Conservation (phyloP, 441 rosid genomes). For the Hypseocharis bilobata region DNA sequence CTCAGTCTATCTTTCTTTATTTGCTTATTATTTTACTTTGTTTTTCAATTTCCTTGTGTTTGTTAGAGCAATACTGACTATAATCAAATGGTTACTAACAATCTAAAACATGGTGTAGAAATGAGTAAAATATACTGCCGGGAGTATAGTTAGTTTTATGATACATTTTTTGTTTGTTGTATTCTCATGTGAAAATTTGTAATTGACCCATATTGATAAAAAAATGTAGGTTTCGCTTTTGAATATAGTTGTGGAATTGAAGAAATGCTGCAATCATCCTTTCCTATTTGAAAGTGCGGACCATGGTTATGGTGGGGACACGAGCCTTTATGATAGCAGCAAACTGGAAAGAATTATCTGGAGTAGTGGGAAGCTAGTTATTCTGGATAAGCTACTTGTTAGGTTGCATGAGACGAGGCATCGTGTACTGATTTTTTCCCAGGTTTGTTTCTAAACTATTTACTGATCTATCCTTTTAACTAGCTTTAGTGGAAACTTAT, state of each 20-base stretch:
- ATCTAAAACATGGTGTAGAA: background rate
- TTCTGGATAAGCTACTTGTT: conserved; percentile 90
- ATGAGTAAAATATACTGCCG: background rate
- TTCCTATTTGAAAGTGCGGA: conserved; percentile 99
- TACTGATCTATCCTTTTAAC: background rate
- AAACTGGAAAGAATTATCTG: conserved; percentile 83
- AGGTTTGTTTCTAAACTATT: conserved; percentile 46
- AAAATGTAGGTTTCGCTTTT: conserved; percentile 81
- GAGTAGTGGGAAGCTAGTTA: conserved; percentile 97
- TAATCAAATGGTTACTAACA: background rate
- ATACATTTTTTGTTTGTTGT: background rate
- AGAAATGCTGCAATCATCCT: conserved; percentile 99
- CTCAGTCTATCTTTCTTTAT: background rate
- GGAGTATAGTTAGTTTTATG: background rate
- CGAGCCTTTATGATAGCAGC: conserved; percentile 49
- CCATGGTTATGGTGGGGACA: conserved; percentile 95
- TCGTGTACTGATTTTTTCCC: conserved; percentile 92
- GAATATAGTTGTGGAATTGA: conserved; percentile 96
- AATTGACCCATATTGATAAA: conserved; percentile 15
- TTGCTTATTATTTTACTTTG: background rate
- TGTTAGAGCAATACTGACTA: background rate
- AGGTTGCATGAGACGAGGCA: conserved; percentile 92
- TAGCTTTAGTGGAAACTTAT: background rate
- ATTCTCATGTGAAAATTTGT: conserved; percentile 17
- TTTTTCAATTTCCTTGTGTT: background rate